Evolutionary conservation across 2,329 filamentous ascomycete genomes (phyloP), one percentile per base, ranked within the genome.

Genomic region (Penicillium occitanis): DNA sequence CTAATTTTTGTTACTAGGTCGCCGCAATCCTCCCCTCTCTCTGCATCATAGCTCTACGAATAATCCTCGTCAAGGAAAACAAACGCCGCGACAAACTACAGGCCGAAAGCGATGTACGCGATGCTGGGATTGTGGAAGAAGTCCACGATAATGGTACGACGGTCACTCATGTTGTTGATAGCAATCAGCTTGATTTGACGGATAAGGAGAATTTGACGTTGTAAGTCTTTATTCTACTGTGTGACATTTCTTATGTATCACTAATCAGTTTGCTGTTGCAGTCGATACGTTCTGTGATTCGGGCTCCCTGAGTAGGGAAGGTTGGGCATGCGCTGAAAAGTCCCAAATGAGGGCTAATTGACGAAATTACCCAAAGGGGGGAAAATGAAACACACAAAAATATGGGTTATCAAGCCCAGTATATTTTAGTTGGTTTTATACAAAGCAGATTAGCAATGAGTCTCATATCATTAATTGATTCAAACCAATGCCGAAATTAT

Each of bases 11-110:
- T 72, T n/a, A 48, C 71, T 17, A 77, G 76, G 69, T 79, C 10
- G 78, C 76, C 19, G 78, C 74, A 58, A 74, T 81, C 14, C 71
- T 81, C 5, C 79, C 79, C 2, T 74, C 75, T 11, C 69, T 79
- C 14, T 73, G 81, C n/a, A 76, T 82, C 1, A 62, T 82, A 3
- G 75, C 76, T 19, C 71, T 82, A 37, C 66, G 80, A 6, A 76
- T 74, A 58, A 79, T 81, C 63, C 68, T 83, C n/a, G 74, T 70
- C 14, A 73, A 73, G 42, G 76, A 81, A 58, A 82, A 83, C 60
- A 76, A 72, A 65, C 76, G 76, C 35, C 73, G 79, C 2, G 78
- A 82, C 58, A 62, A 61, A 5, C 68, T 76, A 3, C 68, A 69
- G 19, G 61, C 69, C 19, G 53, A 33, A 35, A 71, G 66, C 30